These are phyloP conservation scores for Powellomyces hirtus DNA, from an alignment of 192 early-diverging fungal species.

Conservation along the genomic window DNA sequence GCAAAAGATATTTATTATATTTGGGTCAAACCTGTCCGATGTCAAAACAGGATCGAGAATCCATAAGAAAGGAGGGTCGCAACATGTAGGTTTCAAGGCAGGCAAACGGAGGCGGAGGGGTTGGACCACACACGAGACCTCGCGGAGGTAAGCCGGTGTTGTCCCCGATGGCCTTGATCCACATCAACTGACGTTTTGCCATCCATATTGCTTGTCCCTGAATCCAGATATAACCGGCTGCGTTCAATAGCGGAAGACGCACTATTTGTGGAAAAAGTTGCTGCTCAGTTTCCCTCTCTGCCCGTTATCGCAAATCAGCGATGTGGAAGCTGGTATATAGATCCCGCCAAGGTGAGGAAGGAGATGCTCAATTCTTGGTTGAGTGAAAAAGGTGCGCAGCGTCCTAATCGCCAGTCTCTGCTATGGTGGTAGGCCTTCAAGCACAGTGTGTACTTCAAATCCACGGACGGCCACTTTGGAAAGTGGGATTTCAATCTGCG, in stretches of 20 bases:
- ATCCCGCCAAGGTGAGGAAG: conserved; percentile 53
- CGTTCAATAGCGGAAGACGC: conserved; percentile 76
- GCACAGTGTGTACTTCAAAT: conserved; percentile 85
- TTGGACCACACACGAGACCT: no score
- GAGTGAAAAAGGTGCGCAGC: no score
- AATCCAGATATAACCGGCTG: conserved; percentile 68
- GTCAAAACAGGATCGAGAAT: conserved; percentile 12
- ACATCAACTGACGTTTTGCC: background rate
- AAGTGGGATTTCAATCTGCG: conserved; percentile 83
- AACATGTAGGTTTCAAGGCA: conserved; percentile 17
- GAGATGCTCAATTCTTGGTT: background rate
- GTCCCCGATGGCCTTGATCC: background rate
- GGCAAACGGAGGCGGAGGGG: no score
- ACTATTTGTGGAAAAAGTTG: conserved; percentile 63
- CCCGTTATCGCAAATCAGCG: conserved; percentile 79
- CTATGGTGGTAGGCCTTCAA: conserved; percentile 36
- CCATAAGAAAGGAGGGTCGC: conserved; percentile 27
- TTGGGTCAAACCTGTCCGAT: no score
- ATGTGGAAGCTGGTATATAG: conserved; percentile 84
- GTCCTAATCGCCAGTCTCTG: background rate
- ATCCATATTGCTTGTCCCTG: conserved; percentile 2
- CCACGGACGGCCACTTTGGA: conserved; percentile 87
- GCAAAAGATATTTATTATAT: no score
- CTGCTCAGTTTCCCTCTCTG: conserved; percentile 51
- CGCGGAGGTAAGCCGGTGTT: background rate